phyloP scores from a whole-genome alignment of 202 grass and related monocot species.

The Panicum hallii region DNA sequence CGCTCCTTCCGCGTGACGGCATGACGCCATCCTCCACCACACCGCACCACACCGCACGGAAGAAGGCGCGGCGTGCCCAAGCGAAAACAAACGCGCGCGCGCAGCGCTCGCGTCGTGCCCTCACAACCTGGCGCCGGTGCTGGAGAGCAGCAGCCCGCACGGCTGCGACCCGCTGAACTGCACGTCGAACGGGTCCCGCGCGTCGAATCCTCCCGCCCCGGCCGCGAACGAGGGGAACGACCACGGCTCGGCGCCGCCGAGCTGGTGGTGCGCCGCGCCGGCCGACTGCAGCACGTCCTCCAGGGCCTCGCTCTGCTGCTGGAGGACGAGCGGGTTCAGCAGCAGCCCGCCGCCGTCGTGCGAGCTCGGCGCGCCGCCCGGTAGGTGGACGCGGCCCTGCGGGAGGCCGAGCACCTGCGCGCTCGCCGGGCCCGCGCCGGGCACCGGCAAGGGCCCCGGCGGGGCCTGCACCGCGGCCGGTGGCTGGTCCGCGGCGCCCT shows the following conservation, averaged over 20 bases:
- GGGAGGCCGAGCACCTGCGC: slow-evolving; percentile 41
- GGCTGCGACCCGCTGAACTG: slow-evolving; percentile 56
- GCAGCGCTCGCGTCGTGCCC: too few relatives aligned
- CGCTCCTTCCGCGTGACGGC: background rate
- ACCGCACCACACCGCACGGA: background rate
- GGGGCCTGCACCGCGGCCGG: slow-evolving; percentile 22
- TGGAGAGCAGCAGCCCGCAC: slow-evolving; percentile 65
- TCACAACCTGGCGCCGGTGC: slow-evolving; percentile 58
- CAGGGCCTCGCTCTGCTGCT: slow-evolving; percentile 47
- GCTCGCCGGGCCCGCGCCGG: background rate
- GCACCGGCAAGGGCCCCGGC: background rate
- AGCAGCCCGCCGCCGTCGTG: slow-evolving; percentile 34
- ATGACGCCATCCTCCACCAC: background rate
- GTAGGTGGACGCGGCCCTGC: slow-evolving; percentile 28
- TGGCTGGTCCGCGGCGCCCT: slow-evolving; percentile 16
- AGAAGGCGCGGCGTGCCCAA: background rate
- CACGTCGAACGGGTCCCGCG: slow-evolving; percentile 58
- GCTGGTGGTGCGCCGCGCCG: slow-evolving; percentile 36
- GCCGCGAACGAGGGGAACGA: slow-evolving; percentile 39
- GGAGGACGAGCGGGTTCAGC: slow-evolving; percentile 33
- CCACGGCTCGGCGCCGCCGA: slow-evolving; percentile 38
- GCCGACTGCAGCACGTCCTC: slow-evolving; percentile 67
- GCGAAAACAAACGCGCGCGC: background rate
- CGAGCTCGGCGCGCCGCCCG: slow-evolving; percentile 17
- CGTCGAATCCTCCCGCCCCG: slow-evolving; percentile 36